Percentiles rank a stretch among this genome's conserved stretches.
These are phyloP conservation scores for Leccinum longicurvipes DNA, from an alignment of 768 basidiomycete species.

Conservation along the genomic window DNA sequence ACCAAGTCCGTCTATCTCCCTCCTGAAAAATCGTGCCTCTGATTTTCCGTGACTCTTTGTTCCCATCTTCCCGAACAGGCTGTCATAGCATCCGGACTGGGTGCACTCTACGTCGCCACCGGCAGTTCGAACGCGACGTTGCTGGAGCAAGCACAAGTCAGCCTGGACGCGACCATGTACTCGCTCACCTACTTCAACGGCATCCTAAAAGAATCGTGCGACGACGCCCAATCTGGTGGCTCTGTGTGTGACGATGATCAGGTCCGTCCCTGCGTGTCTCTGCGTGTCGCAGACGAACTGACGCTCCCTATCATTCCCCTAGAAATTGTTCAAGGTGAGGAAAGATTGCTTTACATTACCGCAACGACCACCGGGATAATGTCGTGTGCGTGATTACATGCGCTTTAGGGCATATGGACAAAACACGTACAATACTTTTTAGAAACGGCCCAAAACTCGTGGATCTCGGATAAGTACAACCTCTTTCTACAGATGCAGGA, in stretches of 20 bases:
- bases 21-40: background rate
- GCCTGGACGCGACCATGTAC: conserved; percentile 48
- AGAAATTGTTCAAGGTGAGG: conserved; percentile 33
- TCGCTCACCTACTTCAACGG: conserved; percentile 34
- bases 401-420: conserved; percentile 42
- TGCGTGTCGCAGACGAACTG: background rate
- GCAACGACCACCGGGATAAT: background rate
- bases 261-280: conserved; percentile 8
- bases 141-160: conserved; percentile 48
- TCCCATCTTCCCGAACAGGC: conserved; percentile 31
- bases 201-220: conserved; percentile 52
- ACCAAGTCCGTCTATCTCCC: conserved; percentile 39
- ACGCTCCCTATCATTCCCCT: background rate
- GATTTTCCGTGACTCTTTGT: background rate
- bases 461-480: conserved; percentile 42
- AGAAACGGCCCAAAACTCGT: conserved; percentile 40
- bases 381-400: background rate
- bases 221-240: conserved; percentile 39
- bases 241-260: conserved; percentile 46
- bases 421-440: conserved; percentile 52
- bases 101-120: conserved; percentile 41
- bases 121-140: conserved; percentile 33
- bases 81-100: conserved; percentile 53
- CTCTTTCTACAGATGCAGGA: conserved; percentile 35
- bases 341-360: too few species aligned